These are phyloP conservation scores for Pleurotus djamor DNA, from an alignment of 768 basidiomycete species.

Conservation along the genomic window DNA sequence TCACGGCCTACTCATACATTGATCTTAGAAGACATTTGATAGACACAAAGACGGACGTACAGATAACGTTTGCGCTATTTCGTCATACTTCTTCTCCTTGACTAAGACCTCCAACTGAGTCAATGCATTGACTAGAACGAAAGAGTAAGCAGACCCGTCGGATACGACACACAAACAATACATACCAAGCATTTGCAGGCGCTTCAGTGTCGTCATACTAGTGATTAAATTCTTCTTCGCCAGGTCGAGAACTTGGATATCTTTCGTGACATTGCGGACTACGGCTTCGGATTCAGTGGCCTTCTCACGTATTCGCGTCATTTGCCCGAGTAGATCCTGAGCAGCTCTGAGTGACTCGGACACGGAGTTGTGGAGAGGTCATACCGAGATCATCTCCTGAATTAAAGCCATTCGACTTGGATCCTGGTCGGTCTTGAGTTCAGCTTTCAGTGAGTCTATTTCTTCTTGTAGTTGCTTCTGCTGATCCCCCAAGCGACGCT, in stretches of 20 bases:
- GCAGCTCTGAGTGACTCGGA: slow-evolving; percentile 8
- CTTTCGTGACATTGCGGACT: slow-evolving; percentile 92
- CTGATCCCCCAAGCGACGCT: slow-evolving; percentile 63
- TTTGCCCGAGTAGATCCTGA: slow-evolving; percentile 92
- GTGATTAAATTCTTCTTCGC: slow-evolving; percentile 91
- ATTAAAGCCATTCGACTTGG: slow-evolving; percentile 87
- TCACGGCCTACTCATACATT: slow-evolving; percentile 63
- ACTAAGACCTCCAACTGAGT: slow-evolving; percentile 79
- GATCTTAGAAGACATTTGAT: not conserved
- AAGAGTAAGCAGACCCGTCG: not conserved
- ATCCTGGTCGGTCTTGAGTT: slow-evolving; percentile 77
- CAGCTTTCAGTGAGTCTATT: slow-evolving; percentile 63
- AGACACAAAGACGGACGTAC: slow-evolving; percentile 11
- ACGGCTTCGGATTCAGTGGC: slow-evolving; percentile 97
- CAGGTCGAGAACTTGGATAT: slow-evolving; percentile 91
- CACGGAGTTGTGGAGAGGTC: slow-evolving; percentile 17
- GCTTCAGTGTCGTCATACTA: slow-evolving; percentile 87
- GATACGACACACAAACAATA: slow-evolving; percentile 5
- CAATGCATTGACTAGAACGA: slow-evolving; percentile 68
- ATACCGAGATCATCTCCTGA: slow-evolving; percentile 94
- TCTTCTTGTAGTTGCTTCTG: slow-evolving; percentile 71
- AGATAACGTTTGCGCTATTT: slow-evolving; percentile 78
- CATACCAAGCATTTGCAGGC: slow-evolving; percentile 93
- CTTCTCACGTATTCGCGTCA: slow-evolving; percentile 95
- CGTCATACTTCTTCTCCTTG: slow-evolving; percentile 75